phyloP scores from a whole-genome alignment of 2,329 filamentous ascomycete genomes.

The Alternaria angustiovoidea region DNA sequence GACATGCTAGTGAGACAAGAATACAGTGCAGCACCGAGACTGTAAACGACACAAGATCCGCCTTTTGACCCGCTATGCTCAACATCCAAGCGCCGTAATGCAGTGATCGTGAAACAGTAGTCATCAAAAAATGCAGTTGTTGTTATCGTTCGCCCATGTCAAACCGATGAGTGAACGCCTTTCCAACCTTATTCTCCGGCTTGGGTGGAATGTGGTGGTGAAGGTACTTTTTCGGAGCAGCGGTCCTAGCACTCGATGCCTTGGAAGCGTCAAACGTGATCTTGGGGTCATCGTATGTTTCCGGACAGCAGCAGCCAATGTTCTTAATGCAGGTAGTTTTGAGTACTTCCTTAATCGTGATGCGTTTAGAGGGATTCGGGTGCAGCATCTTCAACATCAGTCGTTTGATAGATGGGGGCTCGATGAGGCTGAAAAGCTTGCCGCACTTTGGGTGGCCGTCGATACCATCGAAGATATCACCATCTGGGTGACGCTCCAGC shows the following conservation, averaged over 20 bases:
- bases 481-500: conserved; percentile 64
- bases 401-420: conserved; percentile 69
- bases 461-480: conserved; percentile 60
- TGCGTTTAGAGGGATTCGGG: conserved; percentile 75
- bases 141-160: conserved; percentile 50
- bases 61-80: conserved; percentile 7
- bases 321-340: conserved; percentile 76
- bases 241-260: conserved; percentile 44
- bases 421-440: conserved; percentile 72
- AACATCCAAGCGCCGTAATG: conserved; percentile 2
- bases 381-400: conserved; percentile 84
- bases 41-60: neutral
- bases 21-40: neutral
- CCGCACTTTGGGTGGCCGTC: conserved; percentile 70
- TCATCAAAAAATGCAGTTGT: conserved; percentile 2
- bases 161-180: conserved; percentile 49
- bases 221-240: conserved; percentile 50
- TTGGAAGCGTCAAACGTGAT: conserved; percentile 66
- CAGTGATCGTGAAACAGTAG: conserved; percentile 5
- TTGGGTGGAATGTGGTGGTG: conserved; percentile 57
- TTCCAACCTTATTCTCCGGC: conserved; percentile 47
- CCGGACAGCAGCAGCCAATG: conserved; percentile 80
- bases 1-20: conserved; percentile 6
- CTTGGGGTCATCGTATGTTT: conserved; percentile 72
- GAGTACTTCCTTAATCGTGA: conserved; percentile 73